phyloP scores from a whole-genome alignment of 495 filamentous ascomycete genomes.

The Jackrogersella multiformis region DNA sequence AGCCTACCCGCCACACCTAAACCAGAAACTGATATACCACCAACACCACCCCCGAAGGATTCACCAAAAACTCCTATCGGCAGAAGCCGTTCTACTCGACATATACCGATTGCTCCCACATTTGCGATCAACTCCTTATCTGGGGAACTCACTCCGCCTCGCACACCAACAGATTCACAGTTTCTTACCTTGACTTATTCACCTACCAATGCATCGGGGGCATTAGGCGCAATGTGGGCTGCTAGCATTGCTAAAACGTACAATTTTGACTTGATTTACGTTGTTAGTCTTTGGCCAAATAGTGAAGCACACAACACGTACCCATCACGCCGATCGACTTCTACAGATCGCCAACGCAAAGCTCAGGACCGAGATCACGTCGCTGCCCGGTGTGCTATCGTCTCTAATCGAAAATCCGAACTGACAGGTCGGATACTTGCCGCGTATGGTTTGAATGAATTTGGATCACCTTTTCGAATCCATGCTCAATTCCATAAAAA shows the following conservation, averaged over 20 bases:
- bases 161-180: constrained; percentile 31
- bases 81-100: constrained; percentile 42
- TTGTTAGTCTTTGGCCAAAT: constrained; percentile 56
- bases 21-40: constrained; percentile 20
- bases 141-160: constrained; percentile 35
- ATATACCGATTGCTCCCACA: constrained; percentile 40
- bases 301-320: not conserved
- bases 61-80: constrained; percentile 42
- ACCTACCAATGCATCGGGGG: constrained; percentile 19
- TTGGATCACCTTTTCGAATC: constrained; percentile 52
- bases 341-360: not conserved
- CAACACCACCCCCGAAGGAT: constrained; percentile 33
- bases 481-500: constrained; percentile 49
- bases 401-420: constrained; percentile 9
- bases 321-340: constrained; percentile 1
- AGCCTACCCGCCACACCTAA: constrained; percentile 26
- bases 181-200: constrained; percentile 33
- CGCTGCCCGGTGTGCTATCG: not conserved
- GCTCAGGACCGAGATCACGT: not conserved
- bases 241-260: constrained; percentile 53
- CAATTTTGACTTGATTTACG: constrained; percentile 55
- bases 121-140: constrained; percentile 32
- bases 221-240: constrained; percentile 49
- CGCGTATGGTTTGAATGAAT: constrained; percentile 50
- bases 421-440: constrained; percentile 53